phyloP scores from a whole-genome alignment of 2,329 filamentous ascomycete species.

The Aspergillus fumigatus region DNA sequence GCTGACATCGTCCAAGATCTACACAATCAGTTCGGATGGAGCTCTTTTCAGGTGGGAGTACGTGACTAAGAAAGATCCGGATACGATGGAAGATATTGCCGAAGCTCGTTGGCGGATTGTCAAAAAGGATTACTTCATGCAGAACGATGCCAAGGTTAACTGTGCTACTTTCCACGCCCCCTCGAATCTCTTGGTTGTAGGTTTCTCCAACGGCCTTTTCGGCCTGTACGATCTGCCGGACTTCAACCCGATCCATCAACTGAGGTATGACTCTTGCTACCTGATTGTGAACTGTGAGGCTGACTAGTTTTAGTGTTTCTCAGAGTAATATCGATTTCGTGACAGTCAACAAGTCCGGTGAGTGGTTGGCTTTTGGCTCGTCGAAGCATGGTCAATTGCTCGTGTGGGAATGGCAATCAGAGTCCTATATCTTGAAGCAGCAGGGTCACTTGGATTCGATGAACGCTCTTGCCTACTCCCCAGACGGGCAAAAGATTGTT shows the following conservation, averaged over 20 bases:
- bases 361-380: conserved; percentile 96
- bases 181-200: conserved; percentile 89
- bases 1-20: conserved; percentile 54
- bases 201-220: conserved; percentile 92
- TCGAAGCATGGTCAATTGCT: conserved; percentile 93
- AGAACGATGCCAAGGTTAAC: conserved; percentile 77
- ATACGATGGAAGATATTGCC: conserved; percentile 56
- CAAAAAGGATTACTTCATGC: conserved; percentile 91
- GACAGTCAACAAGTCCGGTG: conserved; percentile 86
- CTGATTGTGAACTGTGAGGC: background rate
- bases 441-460: conserved; percentile 96
- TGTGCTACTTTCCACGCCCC: conserved; percentile 86
- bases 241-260: conserved; percentile 89
- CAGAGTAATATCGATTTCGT: conserved; percentile 96
- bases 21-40: conserved; percentile 95
- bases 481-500: conserved; percentile 87
- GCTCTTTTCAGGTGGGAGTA: conserved; percentile 94
- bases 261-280: conserved; percentile 41
- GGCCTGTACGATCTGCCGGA: conserved; percentile 92
- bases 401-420: conserved; percentile 99
- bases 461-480: conserved; percentile 88
- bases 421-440: conserved; percentile 97
- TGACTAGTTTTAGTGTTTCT: conserved; percentile 66
- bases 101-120: conserved; percentile 86
- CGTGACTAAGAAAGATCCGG: conserved; percentile 57